Conservation (phyloP, 495 filamentous ascomycete species). For the Paragyromitra xinjiangensis region DNA sequence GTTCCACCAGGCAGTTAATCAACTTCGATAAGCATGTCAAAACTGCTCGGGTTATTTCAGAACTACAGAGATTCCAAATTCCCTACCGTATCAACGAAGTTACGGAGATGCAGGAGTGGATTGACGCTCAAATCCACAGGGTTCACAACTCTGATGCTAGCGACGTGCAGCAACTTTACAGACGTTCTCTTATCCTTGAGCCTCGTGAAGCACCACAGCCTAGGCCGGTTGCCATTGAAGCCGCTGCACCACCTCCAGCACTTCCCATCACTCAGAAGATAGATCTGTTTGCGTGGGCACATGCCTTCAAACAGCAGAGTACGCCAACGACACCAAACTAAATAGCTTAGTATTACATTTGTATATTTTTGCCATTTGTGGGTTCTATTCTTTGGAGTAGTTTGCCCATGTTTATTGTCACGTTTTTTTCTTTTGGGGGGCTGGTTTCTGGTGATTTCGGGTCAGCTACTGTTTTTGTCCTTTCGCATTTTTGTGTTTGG, state of each 20-base stretch:
- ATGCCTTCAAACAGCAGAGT: slow-evolving; percentile 64
- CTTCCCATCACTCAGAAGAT: slow-evolving; percentile 60
- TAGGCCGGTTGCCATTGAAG: slow-evolving; percentile 64
- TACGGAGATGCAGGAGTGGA: slow-evolving; percentile 92
- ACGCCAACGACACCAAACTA: slow-evolving; percentile 58
- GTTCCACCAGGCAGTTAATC: slow-evolving; percentile 71
- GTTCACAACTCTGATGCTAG: slow-evolving; percentile 81
- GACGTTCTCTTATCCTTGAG: slow-evolving; percentile 87
- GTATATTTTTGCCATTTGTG: slow-evolving; percentile 27
- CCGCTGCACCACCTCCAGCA: slow-evolving; percentile 33
- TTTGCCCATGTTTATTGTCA: slow-evolving; percentile 12
- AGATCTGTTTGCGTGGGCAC: slow-evolving; percentile 67
- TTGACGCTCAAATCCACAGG: slow-evolving; percentile 81
- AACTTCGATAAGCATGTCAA: slow-evolving; percentile 98
- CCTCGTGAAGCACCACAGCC: slow-evolving; percentile 71
- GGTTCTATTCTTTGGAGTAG: slow-evolving; percentile 13
- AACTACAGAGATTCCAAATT: slow-evolving; percentile 96
- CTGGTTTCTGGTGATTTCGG: slow-evolving; percentile 20
- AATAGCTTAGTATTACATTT: neutral
- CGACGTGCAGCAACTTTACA: slow-evolving; percentile 83
- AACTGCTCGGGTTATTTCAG: slow-evolving; percentile 92
- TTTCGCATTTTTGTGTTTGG: slow-evolving; percentile 37
- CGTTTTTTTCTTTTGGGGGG: slow-evolving; percentile 13
- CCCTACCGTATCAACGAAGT: slow-evolving; percentile 87
- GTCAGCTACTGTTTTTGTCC: slow-evolving; percentile 36